Evolutionary conservation across 2,329 filamentous ascomycete species (phyloP), one percentile per base, ranked within the genome.

Genomic region (Cryphonectria naterciae): DNA sequence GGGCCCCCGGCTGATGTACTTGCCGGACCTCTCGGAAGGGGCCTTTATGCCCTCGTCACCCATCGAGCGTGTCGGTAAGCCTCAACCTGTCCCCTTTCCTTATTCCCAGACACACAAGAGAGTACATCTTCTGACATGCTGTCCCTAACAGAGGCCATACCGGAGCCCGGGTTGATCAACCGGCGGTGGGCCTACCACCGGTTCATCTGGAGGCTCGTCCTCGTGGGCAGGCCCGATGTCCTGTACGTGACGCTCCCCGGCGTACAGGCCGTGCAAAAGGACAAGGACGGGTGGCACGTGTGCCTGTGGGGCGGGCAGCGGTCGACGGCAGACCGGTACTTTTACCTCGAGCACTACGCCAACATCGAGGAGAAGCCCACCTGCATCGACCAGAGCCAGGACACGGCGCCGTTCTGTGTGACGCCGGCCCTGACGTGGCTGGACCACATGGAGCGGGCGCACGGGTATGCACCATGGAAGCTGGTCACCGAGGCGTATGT

Each of bases 191-290:
- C n/a, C n/a, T 17, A 25, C 52, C 52, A 15, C 52, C 25, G 4
- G 25, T 56, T 56, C 52, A 15, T 56, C n/a, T 56, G 25, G 52
- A 28, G 22, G 25, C 52, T 56, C 11, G 52, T 56, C 2, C 52
- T 56, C n/a, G 52, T 56, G 8, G 52, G 52, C 4, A 13, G 52
- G n/a, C 52, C n/a, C 8, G 52, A 56, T 13, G 52, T 56, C 52
- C 52, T 56, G 52, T 56, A 56, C 25, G 52, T 56, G n/a, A 15
- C 52, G 52, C 52, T 56, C n/a, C 52, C 52, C 25, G 52, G 52
- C 13, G 52, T 56, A 13, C 52, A 56, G 52, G n/a, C n/a, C 25
- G 52, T 56, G 52, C 52, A 28, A 6, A 56, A 56, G 52, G 52
- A 56, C 52, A 3, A 13, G 25, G 22, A 56, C 52, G 52, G 25